Evolutionary conservation across 148 eudicot genomes (phyloP).

Genomic region (Cornus controversa): DNA sequence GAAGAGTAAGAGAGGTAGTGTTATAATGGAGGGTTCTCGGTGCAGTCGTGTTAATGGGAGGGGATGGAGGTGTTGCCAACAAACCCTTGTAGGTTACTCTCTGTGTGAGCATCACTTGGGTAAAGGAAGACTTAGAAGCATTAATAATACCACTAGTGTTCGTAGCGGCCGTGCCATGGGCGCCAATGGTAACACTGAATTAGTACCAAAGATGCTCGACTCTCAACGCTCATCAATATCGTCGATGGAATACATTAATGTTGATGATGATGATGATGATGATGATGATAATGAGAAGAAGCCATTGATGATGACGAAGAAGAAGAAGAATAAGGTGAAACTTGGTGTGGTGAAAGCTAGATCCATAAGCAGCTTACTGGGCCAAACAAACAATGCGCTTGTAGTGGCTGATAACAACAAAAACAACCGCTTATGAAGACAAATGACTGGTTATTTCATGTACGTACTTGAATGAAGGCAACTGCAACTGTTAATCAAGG

Average conservation of each 20-base stretch:
- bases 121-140: conserved; percentile 70
- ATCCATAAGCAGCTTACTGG: conserved; percentile 68
- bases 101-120: conserved; percentile 86
- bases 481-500: neutral
- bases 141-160: conserved; percentile 19
- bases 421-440: conserved; percentile 5
- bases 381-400: conserved; percentile 30
- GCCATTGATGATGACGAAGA: conserved; percentile 5
- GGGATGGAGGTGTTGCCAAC: conserved; percentile 90
- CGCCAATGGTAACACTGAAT: too few species aligned
- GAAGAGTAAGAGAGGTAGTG: conserved; percentile 41
- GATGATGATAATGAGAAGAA: conserved; percentile 20
- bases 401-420: conserved; percentile 5
- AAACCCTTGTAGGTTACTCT: conserved; percentile 80
- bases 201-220: neutral
- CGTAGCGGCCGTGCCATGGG: conserved; percentile 10
- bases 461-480: neutral
- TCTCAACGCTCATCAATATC: too few species aligned
- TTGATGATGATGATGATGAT: conserved; percentile 6
- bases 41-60: conserved; percentile 88
- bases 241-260: neutral
- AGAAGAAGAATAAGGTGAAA: conserved; percentile 37
- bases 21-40: conserved; percentile 80
- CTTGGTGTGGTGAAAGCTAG: conserved; percentile 73
- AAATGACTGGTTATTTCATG: conserved; percentile 13